These are phyloP conservation scores for Kurtzmaniella cleridarum DNA, from an alignment of 805 yeast genomes.

Conservation along the genomic window DNA sequence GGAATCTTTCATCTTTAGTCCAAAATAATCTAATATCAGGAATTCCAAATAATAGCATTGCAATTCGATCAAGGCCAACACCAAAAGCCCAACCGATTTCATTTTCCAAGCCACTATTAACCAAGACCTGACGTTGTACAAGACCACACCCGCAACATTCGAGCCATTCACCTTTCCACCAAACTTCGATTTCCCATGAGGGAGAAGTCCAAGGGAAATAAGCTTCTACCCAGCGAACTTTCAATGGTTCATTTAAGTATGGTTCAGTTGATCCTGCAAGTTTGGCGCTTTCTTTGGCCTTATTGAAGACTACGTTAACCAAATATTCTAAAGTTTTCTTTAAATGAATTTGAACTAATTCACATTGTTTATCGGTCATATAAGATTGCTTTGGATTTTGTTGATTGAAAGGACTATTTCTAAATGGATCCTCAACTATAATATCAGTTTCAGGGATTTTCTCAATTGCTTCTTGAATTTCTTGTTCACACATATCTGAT, in stretches of 20 bases:
- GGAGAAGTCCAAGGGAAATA: slow-evolving; percentile 99
- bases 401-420: slow-evolving; percentile 41
- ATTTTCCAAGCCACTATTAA: slow-evolving; percentile 58
- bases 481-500: slow-evolving; percentile 33
- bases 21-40: slow-evolving; percentile 94
- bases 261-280: slow-evolving; percentile 53
- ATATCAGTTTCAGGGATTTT: slow-evolving; percentile 63
- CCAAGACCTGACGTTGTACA: slow-evolving; percentile 71
- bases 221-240: slow-evolving; percentile 91
- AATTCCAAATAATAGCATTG: slow-evolving; percentile 91
- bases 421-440: slow-evolving; percentile 67
- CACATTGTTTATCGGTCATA: slow-evolving; percentile 67
- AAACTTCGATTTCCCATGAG: slow-evolving; percentile 96
- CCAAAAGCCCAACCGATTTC: slow-evolving; percentile 97
- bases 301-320: slow-evolving; percentile 76
- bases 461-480: slow-evolving; percentile 47
- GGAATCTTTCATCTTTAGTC: slow-evolving; percentile 77
- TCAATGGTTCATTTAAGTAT: slow-evolving; percentile 67
- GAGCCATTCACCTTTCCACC: slow-evolving; percentile 98
- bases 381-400: slow-evolving; percentile 77
- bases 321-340: slow-evolving; percentile 81
- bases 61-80: slow-evolving; percentile 88
- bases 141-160: slow-evolving; percentile 97
- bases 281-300: slow-evolving; percentile 58
- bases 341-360: slow-evolving; percentile 67